A percentile compares a stretch with the other conserved stretches of the same genome.
Conservation (phyloP, 257 asterid species). For the Coffea canephora region DNA sequence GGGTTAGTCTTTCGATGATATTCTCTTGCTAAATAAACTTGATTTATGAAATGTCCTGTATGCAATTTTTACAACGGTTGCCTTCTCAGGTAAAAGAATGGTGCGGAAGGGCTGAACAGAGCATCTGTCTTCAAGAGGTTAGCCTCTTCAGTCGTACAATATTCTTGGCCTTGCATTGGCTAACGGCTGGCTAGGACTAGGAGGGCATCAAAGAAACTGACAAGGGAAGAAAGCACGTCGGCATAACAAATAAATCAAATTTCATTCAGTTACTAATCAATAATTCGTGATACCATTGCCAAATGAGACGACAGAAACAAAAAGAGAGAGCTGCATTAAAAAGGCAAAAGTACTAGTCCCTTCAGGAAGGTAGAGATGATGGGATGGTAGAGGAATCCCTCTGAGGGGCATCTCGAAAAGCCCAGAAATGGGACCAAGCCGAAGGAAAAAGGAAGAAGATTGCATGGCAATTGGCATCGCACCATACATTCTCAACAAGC, state of each 20-base stretch:
- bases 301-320: not conserved
- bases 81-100: not conserved
- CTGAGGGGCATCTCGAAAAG: constrained; percentile 8
- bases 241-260: not conserved
- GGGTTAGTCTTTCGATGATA: not conserved
- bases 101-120: not conserved
- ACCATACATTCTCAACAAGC: constrained; percentile 30
- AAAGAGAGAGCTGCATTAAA: not conserved
- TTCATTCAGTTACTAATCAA: not conserved
- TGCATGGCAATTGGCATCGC: constrained; percentile 23
- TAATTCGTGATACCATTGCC: not conserved
- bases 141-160: not conserved
- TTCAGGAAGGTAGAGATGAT: not conserved
- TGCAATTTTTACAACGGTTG: not conserved
- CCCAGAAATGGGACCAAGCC: constrained; percentile 6
- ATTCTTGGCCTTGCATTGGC: not conserved
- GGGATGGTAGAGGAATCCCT: constrained; percentile 1
- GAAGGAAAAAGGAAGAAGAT: not conserved
- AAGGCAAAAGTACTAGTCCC: not conserved
- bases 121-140: not conserved
- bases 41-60: not conserved
- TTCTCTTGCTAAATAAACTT: not conserved
- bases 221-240: not conserved
- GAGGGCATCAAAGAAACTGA: not conserved
- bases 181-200: too few species aligned